Evolutionary conservation across 306 rosid genomes (phyloP).

Genomic region (Acmispon strigosus): DNA sequence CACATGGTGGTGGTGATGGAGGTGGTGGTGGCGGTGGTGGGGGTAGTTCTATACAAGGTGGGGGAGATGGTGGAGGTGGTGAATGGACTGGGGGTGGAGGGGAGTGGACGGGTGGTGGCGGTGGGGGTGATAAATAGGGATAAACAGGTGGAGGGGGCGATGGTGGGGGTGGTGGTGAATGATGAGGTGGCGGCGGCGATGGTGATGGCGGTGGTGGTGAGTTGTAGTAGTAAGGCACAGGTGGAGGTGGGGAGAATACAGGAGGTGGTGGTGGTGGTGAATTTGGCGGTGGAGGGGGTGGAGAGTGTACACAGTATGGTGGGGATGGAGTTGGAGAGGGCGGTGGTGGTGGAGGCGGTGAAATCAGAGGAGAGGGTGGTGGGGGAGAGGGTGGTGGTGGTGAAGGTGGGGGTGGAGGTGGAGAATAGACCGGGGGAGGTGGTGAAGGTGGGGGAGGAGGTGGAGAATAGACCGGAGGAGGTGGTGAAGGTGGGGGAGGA

Average conservation of each 20-base stretch:
- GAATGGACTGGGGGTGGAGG: slow-evolving; percentile 56
- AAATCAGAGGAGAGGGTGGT: not conserved
- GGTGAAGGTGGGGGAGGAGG: slow-evolving; percentile 21
- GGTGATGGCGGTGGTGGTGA: slow-evolving; percentile 34
- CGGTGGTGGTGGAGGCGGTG: slow-evolving; percentile 24
- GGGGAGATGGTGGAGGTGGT: slow-evolving; percentile 52
- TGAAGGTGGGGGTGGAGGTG: slow-evolving; percentile 9
- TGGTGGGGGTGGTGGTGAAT: slow-evolving; percentile 49
- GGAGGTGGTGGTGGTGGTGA: slow-evolving; percentile 36
- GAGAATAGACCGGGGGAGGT: not conserved
- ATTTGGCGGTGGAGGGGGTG: slow-evolving; percentile 20
- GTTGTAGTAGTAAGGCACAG: slow-evolving; percentile 27
- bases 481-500: not conserved
- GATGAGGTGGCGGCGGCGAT: slow-evolving; percentile 24
- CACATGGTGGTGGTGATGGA: slow-evolving; percentile 51
- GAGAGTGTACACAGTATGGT: slow-evolving; percentile 20
- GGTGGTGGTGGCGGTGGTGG: slow-evolving; percentile 59
- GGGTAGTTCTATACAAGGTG: slow-evolving; percentile 63
- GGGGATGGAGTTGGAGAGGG: slow-evolving; percentile 32
- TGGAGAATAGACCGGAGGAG: slow-evolving; percentile 25
- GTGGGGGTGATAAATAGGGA: slow-evolving; percentile 53
- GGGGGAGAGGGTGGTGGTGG: slow-evolving; percentile 21
- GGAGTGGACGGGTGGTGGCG: slow-evolving; percentile 60
- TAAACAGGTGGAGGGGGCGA: slow-evolving; percentile 64
- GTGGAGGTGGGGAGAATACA: slow-evolving; percentile 44